Percentiles rank a stretch among this genome's conserved stretches.
These are phyloP conservation scores for Pestalotiopsis sp. DNA, from an alignment of 2,329 filamentous ascomycete genomes.

Conservation along the genomic window DNA sequence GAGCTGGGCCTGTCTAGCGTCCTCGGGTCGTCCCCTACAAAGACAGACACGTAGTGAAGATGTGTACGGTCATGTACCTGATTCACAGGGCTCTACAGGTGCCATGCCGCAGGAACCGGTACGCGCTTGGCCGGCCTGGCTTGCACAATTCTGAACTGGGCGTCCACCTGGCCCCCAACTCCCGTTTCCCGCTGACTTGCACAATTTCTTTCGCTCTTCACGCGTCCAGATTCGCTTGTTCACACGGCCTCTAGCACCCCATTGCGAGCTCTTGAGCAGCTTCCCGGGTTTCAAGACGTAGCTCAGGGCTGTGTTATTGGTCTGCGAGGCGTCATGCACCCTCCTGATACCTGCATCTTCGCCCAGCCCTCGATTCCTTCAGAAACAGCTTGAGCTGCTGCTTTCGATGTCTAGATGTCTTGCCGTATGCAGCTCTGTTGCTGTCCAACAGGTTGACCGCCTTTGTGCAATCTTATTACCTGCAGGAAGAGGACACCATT, in stretches of 20 bases:
- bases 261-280: conserved; percentile 32
- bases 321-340: conserved; percentile 32
- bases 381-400: neutral
- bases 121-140: neutral
- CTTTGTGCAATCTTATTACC: conserved; percentile 24
- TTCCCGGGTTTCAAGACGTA: conserved; percentile 38
- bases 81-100: neutral
- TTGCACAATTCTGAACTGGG: too few species aligned
- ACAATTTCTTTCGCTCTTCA: conserved; percentile 15
- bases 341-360: conserved; percentile 39
- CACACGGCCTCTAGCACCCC: neutral
- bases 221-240: conserved; percentile 6
- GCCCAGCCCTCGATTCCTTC: conserved; percentile 11
- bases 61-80: neutral
- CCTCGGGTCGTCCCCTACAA: neutral
- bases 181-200: neutral
- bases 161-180: too few species aligned
- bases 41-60: conserved; percentile 12
- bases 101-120: neutral
- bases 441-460: conserved; percentile 19
- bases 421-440: neutral
- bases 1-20: conserved; percentile 5
- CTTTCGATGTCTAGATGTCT: neutral
- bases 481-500: conserved; percentile 6
- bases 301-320: conserved; percentile 27